A percentile compares a stretch with the other conserved stretches of the same genome.
Evolutionary conservation across 179 eudicot genomes (phyloP).

Genomic region (Camellia oleifera): DNA sequence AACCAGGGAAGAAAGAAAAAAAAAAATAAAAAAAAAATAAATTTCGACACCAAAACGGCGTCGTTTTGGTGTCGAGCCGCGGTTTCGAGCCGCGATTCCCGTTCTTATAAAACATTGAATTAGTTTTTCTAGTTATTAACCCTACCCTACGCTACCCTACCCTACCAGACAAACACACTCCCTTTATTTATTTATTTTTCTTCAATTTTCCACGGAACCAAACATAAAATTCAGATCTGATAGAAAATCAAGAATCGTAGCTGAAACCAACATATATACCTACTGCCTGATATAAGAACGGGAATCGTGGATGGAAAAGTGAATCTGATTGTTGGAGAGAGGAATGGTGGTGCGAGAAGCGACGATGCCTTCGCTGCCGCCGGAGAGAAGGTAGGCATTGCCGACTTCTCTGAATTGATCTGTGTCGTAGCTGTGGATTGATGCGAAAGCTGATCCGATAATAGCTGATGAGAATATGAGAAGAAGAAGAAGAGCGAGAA

Average conservation of each 20-base stretch:
- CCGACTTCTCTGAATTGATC: conserved; percentile 76
- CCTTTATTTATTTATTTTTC: not conserved
- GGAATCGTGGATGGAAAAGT: conserved; percentile 42
- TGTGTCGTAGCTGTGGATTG: conserved; percentile 66
- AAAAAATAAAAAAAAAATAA: too few species aligned
- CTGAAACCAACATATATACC: too few species aligned
- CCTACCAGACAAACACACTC: too few species aligned
- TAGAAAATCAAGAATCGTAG: too few species aligned
- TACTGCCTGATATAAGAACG: conserved; percentile 66
- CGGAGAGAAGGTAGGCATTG: conserved; percentile 73
- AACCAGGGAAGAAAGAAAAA: too few species aligned
- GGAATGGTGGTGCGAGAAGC: conserved; percentile 38
- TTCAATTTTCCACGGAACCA: not conserved
- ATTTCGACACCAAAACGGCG: too few species aligned
- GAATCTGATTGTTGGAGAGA: conserved; percentile 19
- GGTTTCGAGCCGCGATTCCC: too few species aligned
- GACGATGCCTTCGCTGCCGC: conserved; percentile 83
- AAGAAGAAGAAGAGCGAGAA: conserved; percentile 10
- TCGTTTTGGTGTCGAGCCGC: too few species aligned
- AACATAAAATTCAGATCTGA: too few species aligned
- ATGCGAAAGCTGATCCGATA: conserved; percentile 38
- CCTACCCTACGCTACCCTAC: too few species aligned
- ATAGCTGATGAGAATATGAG: conserved; percentile 15
- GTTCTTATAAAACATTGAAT: too few species aligned
- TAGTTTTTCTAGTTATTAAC: too few species aligned